A percentile compares a stretch with the other conserved stretches of the same genome.
Conservation (phyloP, 2,329 filamentous ascomycete genomes). For the Calcarisporium arbuscula region DNA sequence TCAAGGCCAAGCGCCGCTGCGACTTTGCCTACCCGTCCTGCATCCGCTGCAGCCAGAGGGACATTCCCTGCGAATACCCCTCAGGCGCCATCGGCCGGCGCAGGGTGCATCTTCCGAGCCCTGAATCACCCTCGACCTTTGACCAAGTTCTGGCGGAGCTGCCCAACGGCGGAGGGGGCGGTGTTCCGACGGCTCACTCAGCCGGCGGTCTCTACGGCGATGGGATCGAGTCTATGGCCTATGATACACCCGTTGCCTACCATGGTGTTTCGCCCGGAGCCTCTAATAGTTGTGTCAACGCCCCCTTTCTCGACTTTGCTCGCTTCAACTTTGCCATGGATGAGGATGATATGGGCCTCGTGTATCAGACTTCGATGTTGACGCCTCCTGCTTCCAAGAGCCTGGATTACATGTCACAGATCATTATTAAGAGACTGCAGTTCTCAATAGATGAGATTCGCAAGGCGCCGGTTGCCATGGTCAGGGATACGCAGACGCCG, state of each 20-base stretch:
- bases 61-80: slow-evolving; percentile 42
- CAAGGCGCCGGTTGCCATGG: slow-evolving; percentile 40
- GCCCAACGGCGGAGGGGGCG: background rate
- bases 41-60: slow-evolving; percentile 42
- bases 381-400: slow-evolving; percentile 15
- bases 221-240: too few relatives aligned
- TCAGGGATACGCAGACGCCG: slow-evolving; percentile 40
- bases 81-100: too few relatives aligned
- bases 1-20: slow-evolving; percentile 51
- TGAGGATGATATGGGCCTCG: slow-evolving; percentile 14
- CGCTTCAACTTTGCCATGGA: slow-evolving; percentile 9
- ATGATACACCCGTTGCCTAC: too few relatives aligned
- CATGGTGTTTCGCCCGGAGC: too few relatives aligned
- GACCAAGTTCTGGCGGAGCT: too few relatives aligned
- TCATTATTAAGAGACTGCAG: slow-evolving; percentile 26
- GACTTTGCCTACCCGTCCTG: slow-evolving; percentile 46
- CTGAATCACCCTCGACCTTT: too few relatives aligned
- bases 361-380: slow-evolving; percentile 15
- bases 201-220: too few relatives aligned
- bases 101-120: too few relatives aligned
- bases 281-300: too few relatives aligned
- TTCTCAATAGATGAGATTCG: slow-evolving; percentile 46
- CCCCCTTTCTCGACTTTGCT: slow-evolving; percentile 9
- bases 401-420: slow-evolving; percentile 15
- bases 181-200: background rate